Evolutionary conservation across 192 early-diverging fungal genomes (phyloP).

Genomic region (Backusella australiensis): DNA sequence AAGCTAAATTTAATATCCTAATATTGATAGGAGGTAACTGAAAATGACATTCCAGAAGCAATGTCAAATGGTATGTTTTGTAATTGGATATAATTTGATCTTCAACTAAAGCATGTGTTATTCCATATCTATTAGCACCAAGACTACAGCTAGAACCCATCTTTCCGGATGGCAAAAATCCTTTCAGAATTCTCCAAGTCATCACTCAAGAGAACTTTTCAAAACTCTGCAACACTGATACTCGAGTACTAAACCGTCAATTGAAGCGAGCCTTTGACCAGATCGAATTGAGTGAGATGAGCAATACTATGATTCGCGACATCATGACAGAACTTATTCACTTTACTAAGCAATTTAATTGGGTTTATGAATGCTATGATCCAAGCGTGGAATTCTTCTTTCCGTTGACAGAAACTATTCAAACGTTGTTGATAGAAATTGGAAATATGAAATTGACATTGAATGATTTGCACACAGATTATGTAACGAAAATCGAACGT

Average conservation of each 20-base stretch:
- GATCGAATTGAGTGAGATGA: slow-evolving; percentile 50
- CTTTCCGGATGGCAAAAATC: slow-evolving; percentile 5
- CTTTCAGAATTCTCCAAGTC: neutral
- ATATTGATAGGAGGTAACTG: neutral
- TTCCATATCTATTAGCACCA: neutral
- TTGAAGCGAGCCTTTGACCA: slow-evolving; percentile 56
- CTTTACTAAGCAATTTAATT: slow-evolving; percentile 44
- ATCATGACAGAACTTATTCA: slow-evolving; percentile 46
- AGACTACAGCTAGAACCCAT: neutral
- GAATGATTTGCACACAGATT: slow-evolving; percentile 57
- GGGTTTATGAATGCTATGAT: slow-evolving; percentile 36
- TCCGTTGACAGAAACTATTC: slow-evolving; percentile 41
- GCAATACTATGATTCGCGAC: slow-evolving; percentile 55
- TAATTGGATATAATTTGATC: neutral
- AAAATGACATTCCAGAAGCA: slow-evolving; percentile 4
- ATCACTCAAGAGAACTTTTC: neutral
- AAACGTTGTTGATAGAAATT: slow-evolving; percentile 49
- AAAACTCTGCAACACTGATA: slow-evolving; percentile 46
- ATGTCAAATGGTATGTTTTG: neutral
- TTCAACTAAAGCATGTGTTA: neutral
- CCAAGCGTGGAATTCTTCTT: slow-evolving; percentile 38
- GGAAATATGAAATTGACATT: slow-evolving; percentile 52
- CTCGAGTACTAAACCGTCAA: slow-evolving; percentile 49
- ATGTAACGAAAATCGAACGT: slow-evolving; percentile 57
- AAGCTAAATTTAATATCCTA: neutral